These are phyloP conservation scores for Lachnellula subtilissima DNA, from an alignment of 2,329 filamentous ascomycete species.

Conservation along the genomic window DNA sequence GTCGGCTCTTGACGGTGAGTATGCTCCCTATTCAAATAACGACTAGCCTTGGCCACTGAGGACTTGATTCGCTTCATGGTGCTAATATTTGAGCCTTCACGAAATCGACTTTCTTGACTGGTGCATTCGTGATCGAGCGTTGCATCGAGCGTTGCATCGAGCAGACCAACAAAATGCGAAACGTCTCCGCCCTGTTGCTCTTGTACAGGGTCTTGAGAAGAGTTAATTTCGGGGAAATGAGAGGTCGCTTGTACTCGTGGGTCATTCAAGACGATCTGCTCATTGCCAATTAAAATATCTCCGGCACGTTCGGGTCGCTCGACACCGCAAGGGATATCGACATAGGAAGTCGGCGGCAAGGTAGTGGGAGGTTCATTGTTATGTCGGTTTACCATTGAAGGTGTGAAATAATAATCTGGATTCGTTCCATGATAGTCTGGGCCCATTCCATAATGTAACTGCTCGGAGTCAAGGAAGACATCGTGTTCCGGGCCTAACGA, in stretches of 20 bases:
- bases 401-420: too few species aligned
- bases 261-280: too few species aligned
- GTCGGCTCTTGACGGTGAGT: background rate
- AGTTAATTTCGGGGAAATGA: background rate
- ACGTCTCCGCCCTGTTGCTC: background rate
- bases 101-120: background rate
- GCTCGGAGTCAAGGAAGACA: too few species aligned
- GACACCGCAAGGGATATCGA: too few species aligned
- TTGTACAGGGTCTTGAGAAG: background rate
- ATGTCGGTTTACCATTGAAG: too few species aligned
- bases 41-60: background rate
- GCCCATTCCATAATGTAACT: too few species aligned
- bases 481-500: too few species aligned
- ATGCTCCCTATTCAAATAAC: background rate
- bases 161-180: background rate
- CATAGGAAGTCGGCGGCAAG: too few species aligned
- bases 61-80: background rate
- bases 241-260: background rate
- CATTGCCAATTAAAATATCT: too few species aligned
- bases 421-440: too few species aligned
- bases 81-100: background rate
- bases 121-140: background rate
- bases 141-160: background rate
- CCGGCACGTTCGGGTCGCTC: too few species aligned
- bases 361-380: too few species aligned